Evolutionary conservation across 2,329 filamentous ascomycete species (phyloP).

Genomic region (Alternaria sp.): DNA sequence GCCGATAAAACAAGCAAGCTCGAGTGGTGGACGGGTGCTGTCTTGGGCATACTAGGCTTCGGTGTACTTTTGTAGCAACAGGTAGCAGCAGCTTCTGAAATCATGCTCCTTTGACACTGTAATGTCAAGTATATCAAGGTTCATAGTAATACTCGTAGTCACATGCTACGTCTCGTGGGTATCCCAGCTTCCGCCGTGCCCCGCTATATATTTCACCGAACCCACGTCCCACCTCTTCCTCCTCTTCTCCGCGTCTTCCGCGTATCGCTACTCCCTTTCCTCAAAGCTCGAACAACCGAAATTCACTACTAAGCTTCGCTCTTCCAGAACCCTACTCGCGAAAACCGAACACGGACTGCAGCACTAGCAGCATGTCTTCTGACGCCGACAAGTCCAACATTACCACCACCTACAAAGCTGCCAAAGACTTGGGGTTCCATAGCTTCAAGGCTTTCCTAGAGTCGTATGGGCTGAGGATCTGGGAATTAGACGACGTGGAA

Average conservation of each 20-base stretch:
- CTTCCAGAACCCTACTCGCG: background rate
- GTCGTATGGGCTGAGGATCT: conserved; percentile 22
- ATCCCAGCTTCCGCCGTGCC: background rate
- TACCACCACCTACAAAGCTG: conserved; percentile 15
- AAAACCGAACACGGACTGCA: background rate
- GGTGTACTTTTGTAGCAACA: background rate
- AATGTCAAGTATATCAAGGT: background rate
- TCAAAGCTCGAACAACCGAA: background rate
- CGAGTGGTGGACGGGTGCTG: conserved; percentile 16
- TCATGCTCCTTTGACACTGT: background rate
- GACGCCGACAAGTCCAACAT: conserved; percentile 10
- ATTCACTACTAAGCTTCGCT: background rate
- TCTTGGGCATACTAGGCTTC: conserved; percentile 16
- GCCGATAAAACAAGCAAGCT: background rate
- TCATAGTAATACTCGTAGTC: conserved; percentile 58
- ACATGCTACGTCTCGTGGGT: background rate
- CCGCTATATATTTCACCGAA: background rate
- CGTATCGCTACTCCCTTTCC: background rate
- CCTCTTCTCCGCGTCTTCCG: background rate
- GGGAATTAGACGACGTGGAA: conserved; percentile 23
- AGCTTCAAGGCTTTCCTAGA: conserved; percentile 27
- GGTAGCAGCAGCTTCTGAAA: background rate
- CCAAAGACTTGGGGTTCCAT: conserved; percentile 24
- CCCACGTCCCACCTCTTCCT: no score
- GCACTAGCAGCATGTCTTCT: conserved; percentile 8